These are phyloP conservation scores for Curvularia sp. DNA, from an alignment of 2,329 filamentous ascomycete genomes.

Conservation along the genomic window DNA sequence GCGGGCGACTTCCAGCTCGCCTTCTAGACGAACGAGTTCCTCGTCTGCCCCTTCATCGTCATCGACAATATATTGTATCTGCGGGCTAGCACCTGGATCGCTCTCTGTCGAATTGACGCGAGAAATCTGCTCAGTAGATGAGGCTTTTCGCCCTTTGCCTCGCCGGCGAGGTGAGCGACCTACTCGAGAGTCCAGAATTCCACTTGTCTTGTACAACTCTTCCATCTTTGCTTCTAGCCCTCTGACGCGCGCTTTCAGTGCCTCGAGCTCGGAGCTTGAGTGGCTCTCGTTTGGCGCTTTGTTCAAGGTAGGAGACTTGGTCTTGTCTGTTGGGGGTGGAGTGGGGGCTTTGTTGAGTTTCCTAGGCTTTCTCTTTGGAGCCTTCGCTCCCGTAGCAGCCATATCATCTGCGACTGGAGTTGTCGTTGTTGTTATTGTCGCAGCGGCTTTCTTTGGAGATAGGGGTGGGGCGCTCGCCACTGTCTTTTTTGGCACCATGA, in stretches of 20 bases:
- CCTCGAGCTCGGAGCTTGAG: slow-evolving; percentile 41
- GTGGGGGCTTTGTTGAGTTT: slow-evolving; percentile 46
- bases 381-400: slow-evolving; percentile 1
- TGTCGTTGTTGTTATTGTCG: slow-evolving; percentile 8
- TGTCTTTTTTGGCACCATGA: slow-evolving; percentile 27
- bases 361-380: slow-evolving; percentile 33
- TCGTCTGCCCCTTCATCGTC: slow-evolving; percentile 41
- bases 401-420: slow-evolving; percentile 19
- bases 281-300: slow-evolving; percentile 14
- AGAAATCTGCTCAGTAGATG: slow-evolving; percentile 32
- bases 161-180: slow-evolving; percentile 43
- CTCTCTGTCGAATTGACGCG: slow-evolving; percentile 20
- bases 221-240: slow-evolving; percentile 50
- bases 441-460: slow-evolving; percentile 5
- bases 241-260: slow-evolving; percentile 45
- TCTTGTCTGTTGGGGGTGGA: slow-evolving; percentile 7
- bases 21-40: slow-evolving; percentile 42
- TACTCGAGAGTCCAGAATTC: slow-evolving; percentile 15
- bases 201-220: slow-evolving; percentile 38
- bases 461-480: slow-evolving; percentile 18
- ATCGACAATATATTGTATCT: slow-evolving; percentile 22
- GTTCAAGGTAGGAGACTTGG: slow-evolving; percentile 5
- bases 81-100: slow-evolving; percentile 14
- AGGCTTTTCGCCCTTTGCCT: slow-evolving; percentile 42
- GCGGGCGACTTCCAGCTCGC: slow-evolving; percentile 44